Base-by-base conservation (phyloP, 192 early-diverging fungal species). In the Gaertneriomyces semiglobifer region DNA sequence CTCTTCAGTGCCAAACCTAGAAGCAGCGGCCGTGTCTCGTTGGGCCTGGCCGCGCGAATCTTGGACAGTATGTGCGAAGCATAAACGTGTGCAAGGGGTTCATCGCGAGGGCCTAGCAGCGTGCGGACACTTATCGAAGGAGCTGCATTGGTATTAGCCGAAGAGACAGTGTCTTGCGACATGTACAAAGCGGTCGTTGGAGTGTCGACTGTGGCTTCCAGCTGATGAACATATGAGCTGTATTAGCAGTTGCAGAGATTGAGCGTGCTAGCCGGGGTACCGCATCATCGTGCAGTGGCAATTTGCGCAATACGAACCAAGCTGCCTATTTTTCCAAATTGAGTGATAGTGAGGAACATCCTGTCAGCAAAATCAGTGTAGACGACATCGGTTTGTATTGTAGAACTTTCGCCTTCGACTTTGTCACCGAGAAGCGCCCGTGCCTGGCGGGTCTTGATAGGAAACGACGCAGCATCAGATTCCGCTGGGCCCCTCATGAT, bases 281-380 rank as follows among this genome's bases (percentile, higher is more conserved):
- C 25, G 25, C 25, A 33, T 33, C 25, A 33, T 33, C 25, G 25
- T 33, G 25, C 25, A 33, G 25, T 33, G 1, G 25, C 25, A 33
- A 33, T 33, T 33, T 33, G 48, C 12, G 12, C 10, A 47, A 45
- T 38, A 25, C 65, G 6, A 44, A 66, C 65, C 65, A 66, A 40
- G 4, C 54, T 53, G 9, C 65, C 65, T 8, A 66, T 57, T 53
- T 58, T 56, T 8, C 43, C 43, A 43, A 46, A 66, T 33, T 66
- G 47, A 47, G 65, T 58, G 6, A 66, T 58, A 19, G 55, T 47
- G 16, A 66, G 47, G 42, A 66, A 58, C 16, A 53, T 11, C 12
- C 55, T 14, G 56, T 66, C 58, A 14, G 65, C 65, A 40, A 66
- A 66, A 20, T 66, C 65, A 2, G 65, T 66, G 56, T 58, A 66